phyloP scores from a whole-genome alignment of 1,284 basidiomycete genomes.

The Hymenochaete sp. region DNA sequence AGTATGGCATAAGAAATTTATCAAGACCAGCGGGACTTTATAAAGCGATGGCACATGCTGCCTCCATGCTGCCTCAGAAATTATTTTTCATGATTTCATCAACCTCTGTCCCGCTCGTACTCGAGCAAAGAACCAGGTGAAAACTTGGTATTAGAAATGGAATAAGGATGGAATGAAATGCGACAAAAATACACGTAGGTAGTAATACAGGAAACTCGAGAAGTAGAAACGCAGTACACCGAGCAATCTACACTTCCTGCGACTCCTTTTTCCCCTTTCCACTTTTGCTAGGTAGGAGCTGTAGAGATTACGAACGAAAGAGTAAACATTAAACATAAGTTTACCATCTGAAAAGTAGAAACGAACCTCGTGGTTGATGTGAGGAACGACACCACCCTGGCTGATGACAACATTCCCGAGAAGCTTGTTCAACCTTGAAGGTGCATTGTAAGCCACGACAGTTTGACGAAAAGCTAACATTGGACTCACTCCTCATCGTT shows the following conservation, averaged over 20 bases:
- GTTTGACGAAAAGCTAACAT: neutral
- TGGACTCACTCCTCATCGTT: slow-evolving; percentile 68
- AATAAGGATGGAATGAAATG: neutral
- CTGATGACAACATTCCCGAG: slow-evolving; percentile 79
- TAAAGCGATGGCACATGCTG: too few relatives aligned
- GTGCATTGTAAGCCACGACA: neutral
- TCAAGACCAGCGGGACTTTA: too few relatives aligned
- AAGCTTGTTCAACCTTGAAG: slow-evolving; percentile 50
- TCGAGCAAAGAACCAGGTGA: too few relatives aligned
- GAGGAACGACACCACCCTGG: slow-evolving; percentile 81
- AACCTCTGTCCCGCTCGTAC: too few relatives aligned
- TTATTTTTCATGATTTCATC: too few relatives aligned
- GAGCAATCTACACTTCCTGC: slow-evolving; percentile 12
- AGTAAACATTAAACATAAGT: neutral
- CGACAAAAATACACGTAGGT: neutral
- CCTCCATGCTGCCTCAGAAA: too few relatives aligned
- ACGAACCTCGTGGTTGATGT: slow-evolving; percentile 37
- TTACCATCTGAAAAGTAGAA: neutral
- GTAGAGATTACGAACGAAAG: slow-evolving; percentile 18
- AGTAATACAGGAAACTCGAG: slow-evolving; percentile 1
- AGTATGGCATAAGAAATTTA: too few relatives aligned
- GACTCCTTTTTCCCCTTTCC: slow-evolving; percentile 18
- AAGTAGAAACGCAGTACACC: too few relatives aligned
- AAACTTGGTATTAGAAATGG: neutral
- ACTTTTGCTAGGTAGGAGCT: slow-evolving; percentile 50